Evolutionary conservation across 257 asterid species (phyloP), one percentile per base, ranked within the genome.

Genomic region (Penstemon davidsonii): DNA sequence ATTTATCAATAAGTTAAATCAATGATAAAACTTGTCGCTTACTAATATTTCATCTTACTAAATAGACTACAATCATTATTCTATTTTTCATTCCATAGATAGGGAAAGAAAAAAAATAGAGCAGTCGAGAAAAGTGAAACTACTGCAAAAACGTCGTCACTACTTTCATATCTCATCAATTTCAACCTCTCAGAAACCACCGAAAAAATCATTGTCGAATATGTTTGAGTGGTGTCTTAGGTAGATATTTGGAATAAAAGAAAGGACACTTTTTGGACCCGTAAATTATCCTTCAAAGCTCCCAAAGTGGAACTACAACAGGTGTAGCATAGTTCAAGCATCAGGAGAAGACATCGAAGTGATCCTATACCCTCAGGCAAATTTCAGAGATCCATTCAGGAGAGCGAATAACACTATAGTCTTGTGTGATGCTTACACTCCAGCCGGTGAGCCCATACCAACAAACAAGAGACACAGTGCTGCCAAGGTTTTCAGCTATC

Each of bases 341-440:
- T 85, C 87, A 18, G 90, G 87, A 1, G 84, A 82, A 64, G 90
- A 84, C 60, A 75, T 81, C 37, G 90, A 84, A 80, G 90, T 84
- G 8, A 84, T 84, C 60, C 65, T 84, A 7, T 78, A 82, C 50
- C 90, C 90, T 38, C 90, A 82, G 60, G 87, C 89, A 42, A 81
- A 81, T 55, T 84, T 81, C 79, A 79, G 68, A 7, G 87, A 82
- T 77, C 89, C 90, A n/a, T 85, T 85, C 78, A 77, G 90, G 64
- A 73, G 84, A 66, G 90, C 85, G 64, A 85, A 76, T 56, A 59
- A 85, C 79, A 80, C 73, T 4, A 79, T 85, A 4, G 89, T 84
- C 6, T 74, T 84, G 70, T 84, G 89, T 75, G 89, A 84, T 68
- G 38, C 78, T 2, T 81, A 82, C 60, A 85, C 90, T 0, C 87